Base-by-base conservation (phyloP, 23 red algal species). In the Gracilaria gracilis region DNA sequence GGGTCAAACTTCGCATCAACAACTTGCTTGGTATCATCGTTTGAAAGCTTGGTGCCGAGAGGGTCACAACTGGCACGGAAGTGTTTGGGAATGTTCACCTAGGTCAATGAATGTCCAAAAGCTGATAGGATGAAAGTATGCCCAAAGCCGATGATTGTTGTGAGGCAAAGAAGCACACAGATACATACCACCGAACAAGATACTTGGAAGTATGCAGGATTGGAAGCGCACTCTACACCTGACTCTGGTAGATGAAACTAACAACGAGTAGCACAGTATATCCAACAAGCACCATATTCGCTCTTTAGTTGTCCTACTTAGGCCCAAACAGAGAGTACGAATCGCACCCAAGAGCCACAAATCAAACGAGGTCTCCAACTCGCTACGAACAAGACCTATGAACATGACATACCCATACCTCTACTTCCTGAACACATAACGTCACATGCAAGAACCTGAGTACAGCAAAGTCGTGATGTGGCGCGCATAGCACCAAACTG, bases 261-360 rank as follows among this genome's bases (percentile, higher is more conserved):
- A 16, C 29, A 31, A 62, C 23, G 59, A 62, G 4, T 24, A 29
- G 9, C 24, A 29, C 59, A 62, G 9, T 2, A 73, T 42, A 73
- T 77, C 72, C 72, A 77, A 77, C 72, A 77, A 77, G 72, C 72
- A 77, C 72, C 72, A 77, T 50, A 24, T 77, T 75, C 42, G 42
- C 72, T 77, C 72, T 77, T 77, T 77, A 77, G 72, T 77, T 51
- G 72, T 77, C 72, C 72, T 77, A 77, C 31, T 51, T 34, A 31
- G 46, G 72, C 72, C 42, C 72, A 50, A 49, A 9, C 27, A 29
- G 38, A 73, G 72, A 51, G 72, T 42, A 50, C 31, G 40, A 77
- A 51, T 50, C 42, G 23, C 72, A 77, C 42, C 72, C 25, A 48
- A 77, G 72, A 77, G 72, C 72, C 72, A 77, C 40, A 77, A 46